These are phyloP conservation scores for Calonectria multiphialidica DNA, from an alignment of 2,329 filamentous ascomycete genomes.

Conservation along the genomic window DNA sequence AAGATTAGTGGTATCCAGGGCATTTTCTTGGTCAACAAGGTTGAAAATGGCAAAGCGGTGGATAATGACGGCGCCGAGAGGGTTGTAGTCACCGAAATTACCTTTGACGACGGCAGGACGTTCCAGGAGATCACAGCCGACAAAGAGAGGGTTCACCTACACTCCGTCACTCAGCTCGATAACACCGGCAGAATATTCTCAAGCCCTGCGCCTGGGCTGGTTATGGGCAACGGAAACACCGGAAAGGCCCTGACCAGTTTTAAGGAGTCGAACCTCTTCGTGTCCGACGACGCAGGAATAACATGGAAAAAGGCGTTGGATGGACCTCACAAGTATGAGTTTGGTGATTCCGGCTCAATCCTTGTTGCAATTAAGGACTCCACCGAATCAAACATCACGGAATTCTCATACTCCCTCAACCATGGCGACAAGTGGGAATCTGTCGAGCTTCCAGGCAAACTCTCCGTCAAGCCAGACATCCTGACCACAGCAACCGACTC, in stretches of 20 bases:
- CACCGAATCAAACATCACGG: conserved; percentile 67
- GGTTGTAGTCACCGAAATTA: conserved; percentile 84
- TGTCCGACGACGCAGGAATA: conserved; percentile 91
- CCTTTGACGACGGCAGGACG: conserved; percentile 93
- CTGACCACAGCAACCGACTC: conserved; percentile 94
- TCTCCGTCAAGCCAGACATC: conserved; percentile 77
- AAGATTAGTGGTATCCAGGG: conserved; percentile 93
- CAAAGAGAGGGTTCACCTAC: conserved; percentile 82
- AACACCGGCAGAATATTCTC: conserved; percentile 92
- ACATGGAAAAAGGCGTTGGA: conserved; percentile 83
- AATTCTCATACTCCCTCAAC: conserved; percentile 83
- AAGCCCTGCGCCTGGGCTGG: conserved; percentile 90
- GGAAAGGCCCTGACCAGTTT: conserved; percentile 80
- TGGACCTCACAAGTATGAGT: conserved; percentile 94
- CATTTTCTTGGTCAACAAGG: conserved; percentile 89
- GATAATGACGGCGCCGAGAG: conserved; percentile 68
- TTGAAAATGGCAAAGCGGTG: conserved; percentile 87
- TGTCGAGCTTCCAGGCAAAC: conserved; percentile 73
- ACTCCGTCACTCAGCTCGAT: conserved; percentile 87
- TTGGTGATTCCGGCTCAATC: conserved; percentile 92
- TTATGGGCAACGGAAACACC: conserved; percentile 95
- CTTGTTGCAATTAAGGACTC: conserved; percentile 87
- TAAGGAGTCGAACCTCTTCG: conserved; percentile 81
- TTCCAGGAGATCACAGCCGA: conserved; percentile 80
- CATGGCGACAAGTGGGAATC: conserved; percentile 88